These are phyloP conservation scores for Orbilia ellipsospora DNA, from an alignment of 2,329 filamentous ascomycete species.

Conservation along the genomic window DNA sequence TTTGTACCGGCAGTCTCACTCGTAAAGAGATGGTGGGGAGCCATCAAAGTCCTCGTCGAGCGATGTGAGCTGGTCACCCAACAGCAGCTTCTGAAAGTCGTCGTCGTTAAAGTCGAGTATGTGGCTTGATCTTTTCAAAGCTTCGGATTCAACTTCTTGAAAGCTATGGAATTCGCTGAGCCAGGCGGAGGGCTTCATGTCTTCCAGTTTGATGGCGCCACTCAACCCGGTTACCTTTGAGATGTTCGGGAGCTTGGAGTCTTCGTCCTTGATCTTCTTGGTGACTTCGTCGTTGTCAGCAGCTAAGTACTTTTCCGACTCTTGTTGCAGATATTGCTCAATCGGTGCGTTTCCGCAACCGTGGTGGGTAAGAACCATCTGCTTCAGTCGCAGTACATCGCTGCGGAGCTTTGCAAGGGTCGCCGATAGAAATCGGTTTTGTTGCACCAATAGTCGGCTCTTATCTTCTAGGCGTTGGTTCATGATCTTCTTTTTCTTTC, in stretches of 20 bases:
- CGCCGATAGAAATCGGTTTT: constrained; percentile 57
- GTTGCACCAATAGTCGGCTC: constrained; percentile 58
- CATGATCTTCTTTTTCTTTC: constrained; percentile 73
- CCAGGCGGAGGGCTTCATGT: constrained; percentile 40
- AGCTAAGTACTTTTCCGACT: constrained; percentile 56
- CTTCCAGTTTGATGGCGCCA: constrained; percentile 36
- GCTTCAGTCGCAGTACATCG: constrained; percentile 60
- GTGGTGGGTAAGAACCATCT: constrained; percentile 60
- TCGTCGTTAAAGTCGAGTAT: constrained; percentile 53
- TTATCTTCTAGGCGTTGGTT: constrained; percentile 65
- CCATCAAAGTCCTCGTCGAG: constrained; percentile 42
- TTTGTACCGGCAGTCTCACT: constrained; percentile 16
- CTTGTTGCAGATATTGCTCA: constrained; percentile 58
- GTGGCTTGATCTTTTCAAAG: constrained; percentile 34
- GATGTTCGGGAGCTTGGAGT: constrained; percentile 18
- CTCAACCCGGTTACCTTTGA: constrained; percentile 33
- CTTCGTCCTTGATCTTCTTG: constrained; percentile 34
- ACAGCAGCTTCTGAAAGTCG: constrained; percentile 52
- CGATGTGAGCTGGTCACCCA: constrained; percentile 49
- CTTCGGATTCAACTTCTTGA: constrained; percentile 52
- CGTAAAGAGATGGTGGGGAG: constrained; percentile 39
- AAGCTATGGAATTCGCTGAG: constrained; percentile 54
- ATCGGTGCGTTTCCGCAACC: constrained; percentile 59
- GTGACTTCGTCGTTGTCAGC: constrained; percentile 35
- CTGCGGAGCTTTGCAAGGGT: constrained; percentile 58